Conservation (phyloP, 1,284 basidiomycete species). For the Lentinula novae-zelandiae region DNA sequence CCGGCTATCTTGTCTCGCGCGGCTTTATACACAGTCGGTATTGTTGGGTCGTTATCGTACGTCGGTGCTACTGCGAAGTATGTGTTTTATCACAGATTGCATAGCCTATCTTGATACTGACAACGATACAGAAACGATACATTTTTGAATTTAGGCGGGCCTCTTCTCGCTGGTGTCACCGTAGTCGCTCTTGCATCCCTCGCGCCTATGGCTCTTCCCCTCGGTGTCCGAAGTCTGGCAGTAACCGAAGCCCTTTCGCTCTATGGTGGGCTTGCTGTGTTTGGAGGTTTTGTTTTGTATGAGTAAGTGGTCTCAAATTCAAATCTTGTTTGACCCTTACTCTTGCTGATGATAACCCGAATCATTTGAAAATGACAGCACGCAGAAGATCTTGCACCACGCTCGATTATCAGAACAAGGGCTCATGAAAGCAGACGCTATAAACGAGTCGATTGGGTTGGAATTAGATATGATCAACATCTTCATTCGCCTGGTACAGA, state of each 20-base stretch:
- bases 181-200: slow-evolving; percentile 84
- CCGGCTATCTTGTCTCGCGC: slow-evolving; percentile 88
- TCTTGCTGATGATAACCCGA: slow-evolving; percentile 5
- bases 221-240: slow-evolving; percentile 74
- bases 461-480: slow-evolving; percentile 90
- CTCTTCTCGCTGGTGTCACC: slow-evolving; percentile 80
- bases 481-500: slow-evolving; percentile 77
- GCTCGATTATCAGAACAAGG: slow-evolving; percentile 74
- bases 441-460: slow-evolving; percentile 76
- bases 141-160: slow-evolving; percentile 83
- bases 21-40: slow-evolving; percentile 84
- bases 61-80: slow-evolving; percentile 86
- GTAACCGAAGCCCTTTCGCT: slow-evolving; percentile 78
- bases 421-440: slow-evolving; percentile 64
- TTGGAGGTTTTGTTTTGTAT: slow-evolving; percentile 83
- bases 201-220: slow-evolving; percentile 84
- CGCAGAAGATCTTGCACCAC: slow-evolving; percentile 79
- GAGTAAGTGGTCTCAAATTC: slow-evolving; percentile 49
- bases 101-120: slow-evolving; percentile 1
- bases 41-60: slow-evolving; percentile 82
- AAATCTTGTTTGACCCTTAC: neutral
- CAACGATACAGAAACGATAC: slow-evolving; percentile 63
- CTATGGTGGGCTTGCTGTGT: slow-evolving; percentile 85
- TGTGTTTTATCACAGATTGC: slow-evolving; percentile 15
- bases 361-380: slow-evolving; percentile 36